Percentiles rank a stretch among this genome's conserved stretches.
These are phyloP conservation scores for Phaseolus lunatus DNA, from an alignment of 306 rosid genomes.

Conservation along the genomic window DNA sequence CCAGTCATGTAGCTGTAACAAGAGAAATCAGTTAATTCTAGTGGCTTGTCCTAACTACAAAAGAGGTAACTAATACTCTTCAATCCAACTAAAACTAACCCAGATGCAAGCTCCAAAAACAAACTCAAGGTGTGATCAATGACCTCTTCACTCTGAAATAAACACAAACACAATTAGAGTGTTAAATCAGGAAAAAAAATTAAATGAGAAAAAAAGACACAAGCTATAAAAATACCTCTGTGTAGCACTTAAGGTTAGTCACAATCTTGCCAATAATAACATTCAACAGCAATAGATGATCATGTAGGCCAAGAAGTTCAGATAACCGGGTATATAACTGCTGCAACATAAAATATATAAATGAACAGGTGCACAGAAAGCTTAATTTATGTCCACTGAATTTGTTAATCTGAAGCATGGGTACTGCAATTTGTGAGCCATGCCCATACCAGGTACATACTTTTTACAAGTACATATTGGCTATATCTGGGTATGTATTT, in stretches of 20 bases:
- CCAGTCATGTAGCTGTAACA: slow-evolving; percentile 92
- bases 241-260: slow-evolving; percentile 60
- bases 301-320: slow-evolving; percentile 64
- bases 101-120: slow-evolving; percentile 98
- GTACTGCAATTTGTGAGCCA: neutral
- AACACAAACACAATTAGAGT: slow-evolving; percentile 35
- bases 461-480: neutral
- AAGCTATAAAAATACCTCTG: slow-evolving; percentile 41
- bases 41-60: slow-evolving; percentile 29
- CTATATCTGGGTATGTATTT: neutral
- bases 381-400: neutral
- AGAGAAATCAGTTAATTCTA: slow-evolving; percentile 25
- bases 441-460: neutral
- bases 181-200: slow-evolving; percentile 25
- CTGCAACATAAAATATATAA: slow-evolving; percentile 53
- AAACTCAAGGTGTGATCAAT: slow-evolving; percentile 94
- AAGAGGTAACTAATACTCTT: slow-evolving; percentile 40
- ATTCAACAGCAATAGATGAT: slow-evolving; percentile 58
- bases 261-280: slow-evolving; percentile 61
- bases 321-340: slow-evolving; percentile 67
- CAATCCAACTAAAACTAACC: slow-evolving; percentile 63
- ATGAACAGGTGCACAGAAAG: slow-evolving; percentile 21
- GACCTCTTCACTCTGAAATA: slow-evolving; percentile 92
- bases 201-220: slow-evolving; percentile 8
- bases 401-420: slow-evolving; percentile 3